Evolutionary conservation across 2,329 filamentous ascomycete species (phyloP).

Genomic region (Fusarium sororula): DNA sequence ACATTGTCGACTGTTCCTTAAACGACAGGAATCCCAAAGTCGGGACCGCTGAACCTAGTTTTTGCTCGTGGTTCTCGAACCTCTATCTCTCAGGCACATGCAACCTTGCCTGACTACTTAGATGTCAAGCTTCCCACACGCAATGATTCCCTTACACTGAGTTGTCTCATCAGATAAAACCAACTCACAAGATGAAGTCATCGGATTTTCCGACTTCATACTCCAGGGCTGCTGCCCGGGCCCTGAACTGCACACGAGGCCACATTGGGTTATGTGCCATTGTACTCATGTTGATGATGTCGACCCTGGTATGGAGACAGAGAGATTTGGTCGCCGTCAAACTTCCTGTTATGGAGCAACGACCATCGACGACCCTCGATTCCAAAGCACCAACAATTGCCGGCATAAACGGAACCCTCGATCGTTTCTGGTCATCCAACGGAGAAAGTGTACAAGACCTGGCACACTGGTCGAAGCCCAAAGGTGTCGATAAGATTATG

Average conservation of each 20-base stretch:
- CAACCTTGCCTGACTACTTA: slow-evolving; percentile 18
- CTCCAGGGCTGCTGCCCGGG: background rate
- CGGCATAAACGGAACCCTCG: background rate
- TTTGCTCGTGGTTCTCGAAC: background rate
- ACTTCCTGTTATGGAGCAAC: slow-evolving; percentile 12
- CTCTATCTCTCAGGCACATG: background rate
- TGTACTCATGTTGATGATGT: slow-evolving; percentile 32
- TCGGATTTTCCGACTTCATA: background rate
- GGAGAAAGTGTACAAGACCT: slow-evolving; percentile 28
- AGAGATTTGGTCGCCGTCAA: slow-evolving; percentile 21
- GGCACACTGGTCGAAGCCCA: slow-evolving; percentile 30
- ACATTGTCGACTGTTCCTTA: background rate
- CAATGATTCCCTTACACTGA: background rate
- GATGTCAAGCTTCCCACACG: background rate
- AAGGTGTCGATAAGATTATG: slow-evolving; percentile 48
- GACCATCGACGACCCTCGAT: background rate
- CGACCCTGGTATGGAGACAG: slow-evolving; percentile 26
- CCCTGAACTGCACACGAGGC: slow-evolving; percentile 22
- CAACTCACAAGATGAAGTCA: slow-evolving; percentile 17
- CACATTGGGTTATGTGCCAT: slow-evolving; percentile 27
- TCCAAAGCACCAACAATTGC: background rate
- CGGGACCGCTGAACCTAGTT: background rate
- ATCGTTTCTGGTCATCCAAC: slow-evolving; percentile 39
- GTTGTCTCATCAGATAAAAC: background rate
- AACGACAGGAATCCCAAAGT: background rate